phyloP scores from a whole-genome alignment of 2,329 filamentous ascomycete species.

The Colletotrichum sp. region DNA sequence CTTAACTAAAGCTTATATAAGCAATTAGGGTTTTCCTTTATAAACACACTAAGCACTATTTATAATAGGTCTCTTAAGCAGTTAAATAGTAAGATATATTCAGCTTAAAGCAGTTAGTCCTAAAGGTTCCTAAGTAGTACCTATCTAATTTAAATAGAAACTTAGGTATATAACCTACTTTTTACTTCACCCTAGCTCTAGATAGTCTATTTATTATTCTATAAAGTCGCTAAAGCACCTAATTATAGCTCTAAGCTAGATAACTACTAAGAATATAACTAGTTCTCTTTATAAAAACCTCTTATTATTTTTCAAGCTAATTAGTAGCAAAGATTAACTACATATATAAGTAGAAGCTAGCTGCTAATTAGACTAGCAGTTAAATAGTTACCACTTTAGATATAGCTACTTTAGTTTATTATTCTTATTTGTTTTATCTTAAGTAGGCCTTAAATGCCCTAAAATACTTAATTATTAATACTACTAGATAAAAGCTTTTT shows the following conservation, averaged over 20 bases:
- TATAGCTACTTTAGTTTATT: neutral
- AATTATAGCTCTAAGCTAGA: neutral
- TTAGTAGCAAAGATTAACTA: neutral
- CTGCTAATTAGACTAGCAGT: neutral
- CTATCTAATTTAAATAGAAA: neutral
- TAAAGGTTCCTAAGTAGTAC: neutral
- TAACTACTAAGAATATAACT: neutral
- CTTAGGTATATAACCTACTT: neutral
- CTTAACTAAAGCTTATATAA: neutral
- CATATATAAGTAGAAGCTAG: neutral
- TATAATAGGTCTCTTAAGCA: neutral
- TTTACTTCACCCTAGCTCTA: neutral
- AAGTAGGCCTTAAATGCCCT: neutral
- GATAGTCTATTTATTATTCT: neutral
- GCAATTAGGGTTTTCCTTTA: neutral
- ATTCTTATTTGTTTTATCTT: neutral
- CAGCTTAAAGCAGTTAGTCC: neutral
- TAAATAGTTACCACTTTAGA: neutral
- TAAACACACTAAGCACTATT: neutral
- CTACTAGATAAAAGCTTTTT: neutral
- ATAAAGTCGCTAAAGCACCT: neutral
- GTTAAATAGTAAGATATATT: neutral
- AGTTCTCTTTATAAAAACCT: neutral
- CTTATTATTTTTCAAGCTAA: neutral
- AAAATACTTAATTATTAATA: neutral